Evolutionary conservation across 192 early-diverging fungal species (phyloP).

Genomic region (Mortierella hygrophila): DNA sequence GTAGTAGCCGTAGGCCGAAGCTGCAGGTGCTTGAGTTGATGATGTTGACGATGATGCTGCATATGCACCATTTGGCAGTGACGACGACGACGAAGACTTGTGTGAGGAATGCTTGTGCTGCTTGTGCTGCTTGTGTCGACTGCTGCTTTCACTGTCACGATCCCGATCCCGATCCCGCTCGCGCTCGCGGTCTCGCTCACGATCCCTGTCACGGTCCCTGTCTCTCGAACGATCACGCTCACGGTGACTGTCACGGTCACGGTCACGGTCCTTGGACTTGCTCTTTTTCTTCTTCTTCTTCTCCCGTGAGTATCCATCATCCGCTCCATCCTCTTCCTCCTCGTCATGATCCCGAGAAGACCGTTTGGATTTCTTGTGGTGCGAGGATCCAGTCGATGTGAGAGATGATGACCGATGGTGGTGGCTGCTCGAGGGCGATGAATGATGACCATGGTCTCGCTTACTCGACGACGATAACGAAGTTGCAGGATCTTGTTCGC

Average conservation of each 20-base stretch:
- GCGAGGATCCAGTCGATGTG: constrained; percentile 36
- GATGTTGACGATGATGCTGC: neutral
- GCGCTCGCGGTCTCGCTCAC: constrained; percentile 25
- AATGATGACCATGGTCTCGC: constrained; percentile 35
- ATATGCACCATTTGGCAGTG: constrained; percentile 9
- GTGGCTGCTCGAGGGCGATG: constrained; percentile 19
- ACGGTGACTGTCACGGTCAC: constrained; percentile 21
- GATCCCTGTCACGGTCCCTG: constrained; percentile 10
- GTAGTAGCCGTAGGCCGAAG: constrained; percentile 14
- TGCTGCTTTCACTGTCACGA: constrained; percentile 15
- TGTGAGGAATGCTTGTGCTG: constrained; percentile 29
- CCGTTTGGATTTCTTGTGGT: constrained; percentile 46
- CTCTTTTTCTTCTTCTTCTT: constrained; percentile 55
- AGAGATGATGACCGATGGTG: constrained; percentile 37
- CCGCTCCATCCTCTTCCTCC: constrained; percentile 33
- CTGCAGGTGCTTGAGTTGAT: neutral
- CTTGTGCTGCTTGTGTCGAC: constrained; percentile 46
- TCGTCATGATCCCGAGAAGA: constrained; percentile 41
- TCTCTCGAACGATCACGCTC: constrained; percentile 39
- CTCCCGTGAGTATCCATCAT: constrained; percentile 23
- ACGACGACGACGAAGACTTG: constrained; percentile 10
- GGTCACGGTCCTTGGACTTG: constrained; percentile 47
- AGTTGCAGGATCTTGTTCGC: neutral
- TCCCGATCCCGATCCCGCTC: constrained; percentile 22
- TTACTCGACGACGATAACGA: constrained; percentile 17